Percentiles rank a stretch among this genome's conserved stretches.
Evolutionary conservation across 345 rosid species (phyloP).

Genomic region (Raphanus sativus): DNA sequence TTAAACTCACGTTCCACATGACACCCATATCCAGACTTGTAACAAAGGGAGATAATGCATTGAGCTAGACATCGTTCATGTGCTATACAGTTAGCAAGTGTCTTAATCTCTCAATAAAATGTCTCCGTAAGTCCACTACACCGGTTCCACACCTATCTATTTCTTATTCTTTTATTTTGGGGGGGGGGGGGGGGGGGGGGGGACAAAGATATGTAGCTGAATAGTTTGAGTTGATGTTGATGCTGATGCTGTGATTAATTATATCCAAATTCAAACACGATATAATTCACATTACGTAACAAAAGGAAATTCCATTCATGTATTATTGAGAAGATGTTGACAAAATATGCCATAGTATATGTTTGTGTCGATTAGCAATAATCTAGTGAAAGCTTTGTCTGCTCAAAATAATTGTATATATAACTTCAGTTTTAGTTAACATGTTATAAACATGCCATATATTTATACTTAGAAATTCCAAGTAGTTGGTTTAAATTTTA

Average conservation of each 20-base stretch:
- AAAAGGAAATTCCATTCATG: neutral
- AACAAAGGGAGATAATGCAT: neutral
- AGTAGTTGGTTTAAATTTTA: neutral
- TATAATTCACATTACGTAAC: neutral
- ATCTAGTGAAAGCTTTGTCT: neutral
- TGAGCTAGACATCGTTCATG: constrained; percentile 22
- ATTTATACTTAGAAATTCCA: neutral
- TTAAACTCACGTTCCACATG: constrained; percentile 16
- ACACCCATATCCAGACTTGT: constrained; percentile 8
- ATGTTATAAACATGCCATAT: neutral
- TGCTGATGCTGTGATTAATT: neutral
- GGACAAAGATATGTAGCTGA: neutral
- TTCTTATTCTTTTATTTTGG: neutral
- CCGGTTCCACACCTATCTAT: constrained; percentile 1
- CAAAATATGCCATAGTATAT: neutral
- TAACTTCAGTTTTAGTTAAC: neutral
- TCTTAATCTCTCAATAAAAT: constrained; percentile 1
- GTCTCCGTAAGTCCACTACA: constrained; percentile 5
- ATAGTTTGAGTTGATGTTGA: neutral
- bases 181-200: neutral
- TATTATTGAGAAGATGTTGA: neutral
- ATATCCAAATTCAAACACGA: neutral
- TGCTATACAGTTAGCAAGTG: constrained; percentile 1
- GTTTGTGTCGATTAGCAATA: neutral
- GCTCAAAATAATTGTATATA: neutral